Conservation (phyloP, 2,329 filamentous ascomycete species). For the Verticillium longisporum region DNA sequence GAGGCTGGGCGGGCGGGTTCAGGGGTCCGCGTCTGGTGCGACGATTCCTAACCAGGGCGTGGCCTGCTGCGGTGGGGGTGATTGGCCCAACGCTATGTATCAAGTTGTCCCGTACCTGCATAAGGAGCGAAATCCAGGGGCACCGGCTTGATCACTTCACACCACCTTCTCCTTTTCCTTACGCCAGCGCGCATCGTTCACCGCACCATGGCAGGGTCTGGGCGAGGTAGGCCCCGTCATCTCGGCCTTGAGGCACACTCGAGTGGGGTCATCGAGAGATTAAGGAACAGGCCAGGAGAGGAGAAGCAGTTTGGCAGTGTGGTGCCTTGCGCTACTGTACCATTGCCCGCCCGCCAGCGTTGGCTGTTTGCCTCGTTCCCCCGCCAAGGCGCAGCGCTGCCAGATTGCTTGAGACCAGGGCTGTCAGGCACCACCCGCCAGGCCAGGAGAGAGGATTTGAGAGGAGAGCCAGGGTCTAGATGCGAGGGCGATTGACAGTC, state of each 20-base stretch:
- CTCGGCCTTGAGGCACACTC: not conserved
- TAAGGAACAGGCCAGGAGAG: constrained; percentile 2
- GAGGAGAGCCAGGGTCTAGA: not conserved
- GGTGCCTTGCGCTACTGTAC: not conserved
- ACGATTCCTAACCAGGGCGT: constrained; percentile 2
- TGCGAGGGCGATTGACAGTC: not conserved
- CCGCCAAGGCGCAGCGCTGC: not conserved
- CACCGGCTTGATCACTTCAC: not conserved
- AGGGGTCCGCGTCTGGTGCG: constrained; percentile 6
- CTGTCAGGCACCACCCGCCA: not conserved
- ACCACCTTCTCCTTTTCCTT: not conserved
- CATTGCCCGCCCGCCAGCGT: not conserved
- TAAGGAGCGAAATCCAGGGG: constrained; percentile 8
- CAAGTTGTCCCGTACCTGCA: constrained; percentile 12
- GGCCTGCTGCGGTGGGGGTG: not conserved
- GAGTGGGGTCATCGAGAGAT: not conserved
- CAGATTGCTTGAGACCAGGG: not conserved
- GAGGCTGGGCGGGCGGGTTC: not conserved
- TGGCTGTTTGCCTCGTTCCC: not conserved
- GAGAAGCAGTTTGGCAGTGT: not conserved
- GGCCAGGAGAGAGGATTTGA: not conserved
- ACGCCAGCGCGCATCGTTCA: not conserved
- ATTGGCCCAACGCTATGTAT: constrained; percentile 10
- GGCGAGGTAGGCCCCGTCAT: not conserved
- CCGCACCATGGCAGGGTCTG: not conserved